Conservation (phyloP, 768 basidiomycete species). For the Auricularia sp. region DNA sequence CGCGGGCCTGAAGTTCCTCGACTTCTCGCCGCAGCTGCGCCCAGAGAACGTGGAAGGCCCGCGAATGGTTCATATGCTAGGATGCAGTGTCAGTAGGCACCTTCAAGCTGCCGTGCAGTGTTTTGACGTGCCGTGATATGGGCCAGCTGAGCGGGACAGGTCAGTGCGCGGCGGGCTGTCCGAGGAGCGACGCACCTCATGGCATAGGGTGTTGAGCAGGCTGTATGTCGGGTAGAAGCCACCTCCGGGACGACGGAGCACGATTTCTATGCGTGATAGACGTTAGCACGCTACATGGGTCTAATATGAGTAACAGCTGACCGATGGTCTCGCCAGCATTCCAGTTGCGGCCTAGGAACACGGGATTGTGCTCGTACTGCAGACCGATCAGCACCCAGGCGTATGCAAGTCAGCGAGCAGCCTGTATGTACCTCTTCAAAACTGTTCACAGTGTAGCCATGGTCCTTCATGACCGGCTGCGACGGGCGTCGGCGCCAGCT, state of each 20-base stretch:
- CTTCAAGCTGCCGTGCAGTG: neutral
- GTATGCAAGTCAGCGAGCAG: neutral
- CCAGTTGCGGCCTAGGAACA: conserved; percentile 81
- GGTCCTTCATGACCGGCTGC: conserved; percentile 64
- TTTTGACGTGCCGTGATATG: conserved; percentile 55
- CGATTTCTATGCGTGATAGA: conserved; percentile 46
- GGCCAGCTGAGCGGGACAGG: conserved; percentile 42
- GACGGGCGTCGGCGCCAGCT: neutral
- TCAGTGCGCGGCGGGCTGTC: conserved; percentile 1
- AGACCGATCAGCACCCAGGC: neutral
- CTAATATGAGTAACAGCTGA: conserved; percentile 17
- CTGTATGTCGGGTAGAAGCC: conserved; percentile 51
- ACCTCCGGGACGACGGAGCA: conserved; percentile 53
- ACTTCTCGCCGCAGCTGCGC: conserved; percentile 54
- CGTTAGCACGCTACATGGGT: conserved; percentile 6
- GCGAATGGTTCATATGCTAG: conserved; percentile 75
- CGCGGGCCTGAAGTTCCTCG: conserved; percentile 54
- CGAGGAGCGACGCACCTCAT: conserved; percentile 47
- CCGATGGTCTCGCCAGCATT: conserved; percentile 73
- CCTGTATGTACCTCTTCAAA: conserved; percentile 58
- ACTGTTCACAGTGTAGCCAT: conserved; percentile 67
- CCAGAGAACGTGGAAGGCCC: conserved; percentile 70
- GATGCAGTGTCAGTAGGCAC: neutral
- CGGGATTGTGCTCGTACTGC: conserved; percentile 68
- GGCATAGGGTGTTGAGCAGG: conserved; percentile 71